phyloP scores from a whole-genome alignment of 805 yeast genomes.

The Saccharomycopsis synnaedendra region DNA sequence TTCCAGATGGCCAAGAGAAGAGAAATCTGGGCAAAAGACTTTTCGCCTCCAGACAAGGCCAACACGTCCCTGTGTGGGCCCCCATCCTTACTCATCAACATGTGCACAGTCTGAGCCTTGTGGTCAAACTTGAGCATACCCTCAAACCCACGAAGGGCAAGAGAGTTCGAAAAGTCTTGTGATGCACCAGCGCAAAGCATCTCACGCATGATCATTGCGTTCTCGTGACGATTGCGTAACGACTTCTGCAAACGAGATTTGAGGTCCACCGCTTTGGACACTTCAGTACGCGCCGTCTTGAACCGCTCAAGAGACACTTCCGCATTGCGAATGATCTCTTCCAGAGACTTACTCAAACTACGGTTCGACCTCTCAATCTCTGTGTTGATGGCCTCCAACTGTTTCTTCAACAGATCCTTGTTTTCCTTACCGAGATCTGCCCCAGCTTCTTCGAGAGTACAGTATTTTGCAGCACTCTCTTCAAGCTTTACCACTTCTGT shows the following conservation, averaged over 20 bases:
- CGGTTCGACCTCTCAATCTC: not conserved
- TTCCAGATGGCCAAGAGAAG: constrained; percentile 85
- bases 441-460: not conserved
- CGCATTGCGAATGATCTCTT: constrained; percentile 22
- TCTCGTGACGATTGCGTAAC: constrained; percentile 30
- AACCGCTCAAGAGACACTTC: constrained; percentile 25
- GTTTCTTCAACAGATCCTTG: constrained; percentile 25
- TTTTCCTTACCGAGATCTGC: not conserved
- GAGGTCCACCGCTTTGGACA: constrained; percentile 22
- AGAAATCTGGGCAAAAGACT: constrained; percentile 86
- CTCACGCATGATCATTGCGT: constrained; percentile 29
- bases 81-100: constrained; percentile 48
- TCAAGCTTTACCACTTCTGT: not conserved
- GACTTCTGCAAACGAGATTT: constrained; percentile 25
- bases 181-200: constrained; percentile 38
- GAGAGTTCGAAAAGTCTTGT: constrained; percentile 44
- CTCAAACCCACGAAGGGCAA: constrained; percentile 56
- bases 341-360: not conserved
- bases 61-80: constrained; percentile 56
- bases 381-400: constrained; percentile 28
- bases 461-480: not conserved
- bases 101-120: constrained; percentile 34
- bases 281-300: constrained; percentile 25
- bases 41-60: constrained; percentile 93
- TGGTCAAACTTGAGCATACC: constrained; percentile 64